Percentiles rank a stretch among this genome's conserved stretches.
phyloP scores from a whole-genome alignment of 257 asterid genomes.

The Galeopsis tetrahit region DNA sequence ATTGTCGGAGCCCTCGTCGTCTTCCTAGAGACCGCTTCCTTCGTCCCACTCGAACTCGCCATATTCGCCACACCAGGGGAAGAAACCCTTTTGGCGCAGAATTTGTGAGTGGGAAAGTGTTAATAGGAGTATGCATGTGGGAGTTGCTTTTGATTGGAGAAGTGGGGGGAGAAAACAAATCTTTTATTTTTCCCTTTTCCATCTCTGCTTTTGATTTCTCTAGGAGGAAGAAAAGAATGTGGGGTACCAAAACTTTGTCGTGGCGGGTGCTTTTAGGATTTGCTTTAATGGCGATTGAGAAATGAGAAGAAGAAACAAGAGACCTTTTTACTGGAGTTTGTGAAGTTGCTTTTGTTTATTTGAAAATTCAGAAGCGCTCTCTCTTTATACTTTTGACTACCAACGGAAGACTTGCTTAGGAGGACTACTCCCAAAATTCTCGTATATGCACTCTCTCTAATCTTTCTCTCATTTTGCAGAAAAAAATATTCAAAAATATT shows the following conservation, averaged over 20 bases:
- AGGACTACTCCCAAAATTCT: not conserved
- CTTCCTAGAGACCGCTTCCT: constrained; percentile 57
- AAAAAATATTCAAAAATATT: no score
- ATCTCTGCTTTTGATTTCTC: constrained; percentile 48
- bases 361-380: constrained; percentile 39
- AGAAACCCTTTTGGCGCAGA: constrained; percentile 29
- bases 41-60: constrained; percentile 97
- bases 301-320: constrained; percentile 30
- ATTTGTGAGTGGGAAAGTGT: constrained; percentile 34
- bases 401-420: constrained; percentile 26
- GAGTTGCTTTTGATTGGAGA: constrained; percentile 52
- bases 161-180: constrained; percentile 51
- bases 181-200: constrained; percentile 18
- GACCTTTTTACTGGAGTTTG: constrained; percentile 32
- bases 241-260: constrained; percentile 35
- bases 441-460: not conserved
- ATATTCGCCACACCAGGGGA: constrained; percentile 33
- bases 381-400: constrained; percentile 27
- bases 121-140: constrained; percentile 26
- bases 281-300: constrained; percentile 30
- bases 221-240: constrained; percentile 76
- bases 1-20: constrained; percentile 62
- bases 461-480: no score
- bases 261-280: constrained; percentile 37
- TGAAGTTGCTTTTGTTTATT: constrained; percentile 38